Evolutionary conservation across 768 basidiomycete species (phyloP).

Genomic region (Trametes cinnabarina): DNA sequence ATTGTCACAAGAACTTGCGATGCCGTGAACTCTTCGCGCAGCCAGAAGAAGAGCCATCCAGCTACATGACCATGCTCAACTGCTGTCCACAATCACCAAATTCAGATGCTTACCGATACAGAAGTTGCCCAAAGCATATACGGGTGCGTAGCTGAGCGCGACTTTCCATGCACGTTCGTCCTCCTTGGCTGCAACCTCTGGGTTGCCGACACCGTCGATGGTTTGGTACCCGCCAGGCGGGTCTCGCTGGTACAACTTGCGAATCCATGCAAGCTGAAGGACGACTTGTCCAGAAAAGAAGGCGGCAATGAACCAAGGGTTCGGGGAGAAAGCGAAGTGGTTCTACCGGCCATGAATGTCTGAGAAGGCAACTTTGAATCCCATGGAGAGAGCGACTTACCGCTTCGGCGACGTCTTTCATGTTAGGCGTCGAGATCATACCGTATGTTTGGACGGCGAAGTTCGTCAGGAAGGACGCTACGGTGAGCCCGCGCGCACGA

Average conservation of each 20-base stretch:
- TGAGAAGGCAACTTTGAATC: too few relatives aligned
- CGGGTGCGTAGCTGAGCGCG: conserved; percentile 30
- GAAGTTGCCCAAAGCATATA: conserved; percentile 34
- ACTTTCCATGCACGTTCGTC: conserved; percentile 13
- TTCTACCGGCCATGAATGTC: too few relatives aligned
- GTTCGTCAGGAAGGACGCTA: conserved; percentile 31
- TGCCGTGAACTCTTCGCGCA: conserved; percentile 24
- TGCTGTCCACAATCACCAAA: not conserved
- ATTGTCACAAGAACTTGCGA: conserved; percentile 32
- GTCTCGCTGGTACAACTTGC: conserved; percentile 25
- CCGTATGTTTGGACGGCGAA: conserved; percentile 30
- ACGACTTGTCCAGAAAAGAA: conserved; percentile 33
- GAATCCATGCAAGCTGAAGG: conserved; percentile 30
- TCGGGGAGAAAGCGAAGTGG: conserved; percentile 34
- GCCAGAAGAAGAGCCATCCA: conserved; percentile 34
- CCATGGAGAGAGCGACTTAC: too few relatives aligned
- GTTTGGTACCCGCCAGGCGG: conserved; percentile 12
- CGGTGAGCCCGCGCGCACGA: conserved; percentile 25
- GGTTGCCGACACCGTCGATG: not conserved
- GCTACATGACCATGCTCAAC: conserved; percentile 17
- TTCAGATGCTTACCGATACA: conserved; percentile 29
- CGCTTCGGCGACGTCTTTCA: conserved; percentile 33
- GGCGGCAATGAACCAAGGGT: conserved; percentile 32
- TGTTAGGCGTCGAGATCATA: conserved; percentile 30
- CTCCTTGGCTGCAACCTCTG: not conserved